Evolutionary conservation across 1,284 basidiomycete genomes (phyloP), one percentile per base, ranked within the genome.

Genomic region (Cryptococcus sp.): DNA sequence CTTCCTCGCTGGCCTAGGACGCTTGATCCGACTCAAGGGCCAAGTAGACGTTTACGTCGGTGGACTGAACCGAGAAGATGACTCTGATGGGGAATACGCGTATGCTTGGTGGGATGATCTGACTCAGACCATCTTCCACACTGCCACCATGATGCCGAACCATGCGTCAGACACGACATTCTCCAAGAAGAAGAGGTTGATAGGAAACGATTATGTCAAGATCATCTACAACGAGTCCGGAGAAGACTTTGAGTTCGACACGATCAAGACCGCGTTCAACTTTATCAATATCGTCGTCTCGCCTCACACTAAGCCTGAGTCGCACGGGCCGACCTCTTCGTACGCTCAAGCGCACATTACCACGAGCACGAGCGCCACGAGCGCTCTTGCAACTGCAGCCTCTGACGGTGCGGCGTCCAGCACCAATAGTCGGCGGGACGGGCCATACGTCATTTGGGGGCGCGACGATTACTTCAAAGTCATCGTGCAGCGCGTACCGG

Each of bases 51-150:
- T 98, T n/a, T 97, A 95, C 77, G 90, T 89, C 1, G 95, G 94
- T 27, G 93, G 93, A 2, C 83, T 99, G 35, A 89, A 95, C 75
- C 86, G 71, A 15, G 87, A 90, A 64, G 87, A 89, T 68, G 93
- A 98, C 74, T 87, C 89, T 22, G 92, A 98, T 64, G 83, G 83
- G 25, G 76, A 80, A 77, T 95, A 93, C 71, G 90, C 93, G 0
- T 99, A 99, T 72, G 93, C 94, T 0, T 99, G 95, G 94, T 94
- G 93, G 88, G 93, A 99, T 77, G 93, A 97, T 71, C 94, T 97
- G 47, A 88, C 89, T 17, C 96, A 99, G 74, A 87, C 97, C 59
- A 84, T 97, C 53, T 99, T 92, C 77, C 96, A 99, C 78, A 89
- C 93, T 1, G 90, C 95, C 2, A 99, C 96, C 1, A 87, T 99